These are phyloP conservation scores for Syncephalastrum racemosum DNA, from an alignment of 371 early-diverging fungal species.

Conservation along the genomic window DNA sequence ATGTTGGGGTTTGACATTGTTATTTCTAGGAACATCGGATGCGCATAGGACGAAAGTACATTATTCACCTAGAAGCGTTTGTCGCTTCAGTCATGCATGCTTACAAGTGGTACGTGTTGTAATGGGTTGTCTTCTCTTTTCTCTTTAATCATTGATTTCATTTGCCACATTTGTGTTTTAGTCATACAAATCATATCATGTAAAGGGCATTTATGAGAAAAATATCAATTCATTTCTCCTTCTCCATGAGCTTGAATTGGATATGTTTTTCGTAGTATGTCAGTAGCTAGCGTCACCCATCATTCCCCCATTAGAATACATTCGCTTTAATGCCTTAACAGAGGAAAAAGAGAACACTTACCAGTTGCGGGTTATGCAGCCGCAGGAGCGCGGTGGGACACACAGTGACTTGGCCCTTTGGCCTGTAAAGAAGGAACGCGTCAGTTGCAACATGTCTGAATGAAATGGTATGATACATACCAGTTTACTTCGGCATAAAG, in stretches of 20 bases:
- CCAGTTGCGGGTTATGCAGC: too few relatives aligned
- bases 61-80: conserved; percentile 99
- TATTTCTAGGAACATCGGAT: conserved; percentile 80
- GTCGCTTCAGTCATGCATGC: conserved; percentile 84
- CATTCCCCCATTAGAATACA: too few relatives aligned
- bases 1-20: conserved; percentile 1
- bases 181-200: neutral
- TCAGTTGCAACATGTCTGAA: too few relatives aligned
- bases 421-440: too few relatives aligned
- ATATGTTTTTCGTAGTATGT: conserved; percentile 6
- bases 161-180: neutral
- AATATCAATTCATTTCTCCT: neutral
- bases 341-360: too few relatives aligned
- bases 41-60: conserved; percentile 85
- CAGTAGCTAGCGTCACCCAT: too few relatives aligned
- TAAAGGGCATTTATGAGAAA: neutral
- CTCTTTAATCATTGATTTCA: neutral
- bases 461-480: neutral
- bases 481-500: conserved; percentile 24
- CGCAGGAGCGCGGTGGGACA: too few relatives aligned
- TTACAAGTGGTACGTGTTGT: conserved; percentile 47
- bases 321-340: too few relatives aligned
- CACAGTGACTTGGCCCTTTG: too few relatives aligned
- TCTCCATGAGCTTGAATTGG: too few relatives aligned
- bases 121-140: neutral